Base-by-base conservation (phyloP, 805 yeast genomes). In the Metschnikowia lachancei region DNA sequence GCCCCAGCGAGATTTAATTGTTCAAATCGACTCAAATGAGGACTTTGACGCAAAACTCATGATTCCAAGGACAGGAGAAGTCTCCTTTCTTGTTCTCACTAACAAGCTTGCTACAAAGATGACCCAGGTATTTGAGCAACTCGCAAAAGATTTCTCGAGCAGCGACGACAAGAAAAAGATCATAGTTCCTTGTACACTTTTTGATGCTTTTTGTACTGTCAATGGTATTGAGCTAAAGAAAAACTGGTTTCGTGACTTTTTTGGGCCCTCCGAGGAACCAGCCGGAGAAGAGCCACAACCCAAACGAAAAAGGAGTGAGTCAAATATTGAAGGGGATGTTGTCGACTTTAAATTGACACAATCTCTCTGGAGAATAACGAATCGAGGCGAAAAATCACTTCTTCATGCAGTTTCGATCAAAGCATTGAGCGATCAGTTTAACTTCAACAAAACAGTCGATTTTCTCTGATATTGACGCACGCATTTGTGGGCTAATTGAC, bases 311-410 rank as follows among this genome's bases (percentile, higher is more conserved):
- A 36, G 39, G 22, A 38, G 38, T n/a, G 53, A 49, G 1, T n/a
- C 41, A 1, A 16, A 20, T 6, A 30, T 52, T 4, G 49, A 40
- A 14, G 75, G 75, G 3, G 75, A 70, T 35, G 59, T 72, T 2
- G 66, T 77, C n/a, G 76, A 73, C 45, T 63, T 78, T 37, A 67
- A 66, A 42, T 35, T 79, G 6, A 49, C 64, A 12, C 67, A 64
- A 47, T 70, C 79, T 1, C 69, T 73, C 47, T 78, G 80, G 80
- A 61, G 66, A 18, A 41, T 67, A 29, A 42, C 58, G 17, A 52
- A 58, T 51, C 52, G 64, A 16, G 66, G 63, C 1, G 50, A 56
- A 19, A 47, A 48, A 20, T 45, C 57, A 1, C 51, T 65, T 29
- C 49, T 69, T 17, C 67, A 66, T 20, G 65, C 62, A 2, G 65